Evolutionary conservation across 805 yeast genomes (phyloP).

Genomic region (Candida adriatica): DNA sequence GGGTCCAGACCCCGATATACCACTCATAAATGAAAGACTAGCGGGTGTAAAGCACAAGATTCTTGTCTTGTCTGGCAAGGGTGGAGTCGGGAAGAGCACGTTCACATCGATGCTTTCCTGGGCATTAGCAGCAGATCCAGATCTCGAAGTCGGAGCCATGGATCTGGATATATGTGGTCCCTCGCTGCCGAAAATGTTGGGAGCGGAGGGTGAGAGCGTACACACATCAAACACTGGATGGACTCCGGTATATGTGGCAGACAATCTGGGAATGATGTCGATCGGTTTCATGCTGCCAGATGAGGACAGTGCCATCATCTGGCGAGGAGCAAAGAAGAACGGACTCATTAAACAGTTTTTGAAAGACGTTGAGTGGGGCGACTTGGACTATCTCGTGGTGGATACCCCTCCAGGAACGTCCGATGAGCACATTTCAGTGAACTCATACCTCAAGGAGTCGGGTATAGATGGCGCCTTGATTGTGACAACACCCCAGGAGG

Average conservation of each 20-base stretch:
- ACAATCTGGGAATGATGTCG: conserved; percentile 91
- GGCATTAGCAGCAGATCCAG: conserved; percentile 73
- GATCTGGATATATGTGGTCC: conserved; percentile 98
- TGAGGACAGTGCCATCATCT: conserved; percentile 86
- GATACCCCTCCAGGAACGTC: conserved; percentile 99
- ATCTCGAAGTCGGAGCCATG: conserved; percentile 87
- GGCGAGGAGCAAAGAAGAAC: conserved; percentile 97
- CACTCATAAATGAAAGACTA: conserved; percentile 62
- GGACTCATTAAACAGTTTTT: conserved; percentile 89
- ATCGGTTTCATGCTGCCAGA: conserved; percentile 93
- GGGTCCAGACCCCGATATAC: conserved; percentile 94
- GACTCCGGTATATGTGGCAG: conserved; percentile 95
- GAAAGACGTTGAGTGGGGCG: conserved; percentile 94
- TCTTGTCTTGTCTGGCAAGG: conserved; percentile 76
- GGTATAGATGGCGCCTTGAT: conserved; percentile 94
- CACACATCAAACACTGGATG: conserved; percentile 91
- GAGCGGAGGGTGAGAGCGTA: conserved; percentile 78
- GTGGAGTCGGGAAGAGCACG: conserved; percentile 97
- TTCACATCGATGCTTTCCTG: conserved; percentile 94
- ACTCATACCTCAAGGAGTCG: conserved; percentile 77
- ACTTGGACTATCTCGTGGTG: conserved; percentile 74
- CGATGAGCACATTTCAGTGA: conserved; percentile 91
- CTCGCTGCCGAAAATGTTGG: conserved; percentile 89
- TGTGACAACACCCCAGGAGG: conserved; percentile 97
- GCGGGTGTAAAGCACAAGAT: conserved; percentile 69